Percentiles rank a stretch among this genome's conserved stretches.
Evolutionary conservation across 2,329 filamentous ascomycete species (phyloP).

Genomic region (Pestalotiopsis sp.): DNA sequence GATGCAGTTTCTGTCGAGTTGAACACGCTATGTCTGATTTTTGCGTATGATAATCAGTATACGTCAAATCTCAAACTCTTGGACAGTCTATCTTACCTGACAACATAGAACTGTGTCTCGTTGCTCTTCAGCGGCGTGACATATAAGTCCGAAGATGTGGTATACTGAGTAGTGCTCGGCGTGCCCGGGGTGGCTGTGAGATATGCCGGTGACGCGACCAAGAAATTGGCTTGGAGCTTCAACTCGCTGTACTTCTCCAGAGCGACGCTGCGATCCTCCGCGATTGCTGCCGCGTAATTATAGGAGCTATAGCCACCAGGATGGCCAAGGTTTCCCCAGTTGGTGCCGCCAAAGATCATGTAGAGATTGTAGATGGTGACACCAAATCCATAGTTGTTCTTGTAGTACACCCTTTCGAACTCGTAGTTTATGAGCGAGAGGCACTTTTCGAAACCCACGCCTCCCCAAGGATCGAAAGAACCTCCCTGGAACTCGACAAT

Average conservation of each 20-base stretch:
- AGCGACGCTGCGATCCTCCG: slow-evolving; percentile 68
- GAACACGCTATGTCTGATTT: slow-evolving; percentile 13
- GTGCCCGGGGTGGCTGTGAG: slow-evolving; percentile 60
- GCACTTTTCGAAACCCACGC: slow-evolving; percentile 68
- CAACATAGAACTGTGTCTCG: slow-evolving; percentile 25
- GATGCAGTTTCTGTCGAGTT: slow-evolving; percentile 21
- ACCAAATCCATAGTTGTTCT: slow-evolving; percentile 70
- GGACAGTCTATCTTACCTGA: slow-evolving; percentile 1
- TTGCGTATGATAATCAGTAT: not conserved
- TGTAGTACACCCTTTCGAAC: slow-evolving; percentile 79
- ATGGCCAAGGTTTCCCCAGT: slow-evolving; percentile 81
- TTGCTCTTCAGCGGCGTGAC: slow-evolving; percentile 27
- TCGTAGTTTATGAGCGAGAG: slow-evolving; percentile 66
- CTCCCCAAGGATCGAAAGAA: slow-evolving; percentile 74
- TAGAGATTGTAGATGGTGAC: slow-evolving; percentile 67
- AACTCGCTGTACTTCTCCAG: slow-evolving; percentile 81
- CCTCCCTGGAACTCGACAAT: slow-evolving; percentile 63
- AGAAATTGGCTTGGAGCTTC: slow-evolving; percentile 76
- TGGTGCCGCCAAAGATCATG: slow-evolving; percentile 74
- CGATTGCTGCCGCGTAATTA: slow-evolving; percentile 61
- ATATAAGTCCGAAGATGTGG: slow-evolving; percentile 51
- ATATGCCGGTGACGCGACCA: slow-evolving; percentile 73
- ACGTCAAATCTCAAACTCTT: not conserved
- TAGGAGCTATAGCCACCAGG: slow-evolving; percentile 65
- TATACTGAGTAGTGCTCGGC: slow-evolving; percentile 53